Evolutionary conservation across 371 early-diverging fungal species (phyloP).

Genomic region (Mucor sp.): DNA sequence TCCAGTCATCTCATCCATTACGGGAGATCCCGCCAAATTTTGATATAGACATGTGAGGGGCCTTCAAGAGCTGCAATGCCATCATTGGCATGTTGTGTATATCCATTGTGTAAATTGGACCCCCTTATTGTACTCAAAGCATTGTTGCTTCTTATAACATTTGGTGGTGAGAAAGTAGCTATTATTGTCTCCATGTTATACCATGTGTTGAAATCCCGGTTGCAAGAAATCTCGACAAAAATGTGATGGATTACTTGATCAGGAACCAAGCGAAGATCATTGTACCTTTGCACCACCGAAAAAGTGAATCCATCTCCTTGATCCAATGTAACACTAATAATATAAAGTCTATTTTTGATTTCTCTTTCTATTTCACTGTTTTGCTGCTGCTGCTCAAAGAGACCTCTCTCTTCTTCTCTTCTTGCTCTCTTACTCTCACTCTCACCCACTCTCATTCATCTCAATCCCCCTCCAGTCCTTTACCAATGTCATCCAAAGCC

Average conservation of each 20-base stretch:
- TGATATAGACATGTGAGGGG: too few species aligned
- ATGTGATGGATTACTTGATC: slow-evolving; percentile 8
- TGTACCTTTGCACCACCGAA: not conserved
- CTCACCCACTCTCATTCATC: not conserved
- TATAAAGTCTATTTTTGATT: not conserved
- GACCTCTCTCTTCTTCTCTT: not conserved
- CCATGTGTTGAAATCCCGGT: not conserved
- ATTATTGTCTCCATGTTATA: not conserved
- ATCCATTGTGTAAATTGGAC: not conserved
- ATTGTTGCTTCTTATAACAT: too few species aligned
- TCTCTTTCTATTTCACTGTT: not conserved
- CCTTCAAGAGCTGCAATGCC: too few species aligned
- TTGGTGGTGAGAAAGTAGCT: not conserved
- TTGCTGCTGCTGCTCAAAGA: not conserved
- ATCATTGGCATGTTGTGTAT: not conserved
- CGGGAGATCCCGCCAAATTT: too few species aligned
- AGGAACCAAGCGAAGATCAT: slow-evolving; percentile 9
- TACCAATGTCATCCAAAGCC: not conserved
- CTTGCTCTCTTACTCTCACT: not conserved
- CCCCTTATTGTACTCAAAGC: not conserved
- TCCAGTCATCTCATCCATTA: too few species aligned
- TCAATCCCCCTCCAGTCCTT: not conserved
- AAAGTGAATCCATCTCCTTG: slow-evolving; percentile 5
- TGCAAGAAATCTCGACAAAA: not conserved
- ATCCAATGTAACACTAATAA: slow-evolving; percentile 19